phyloP scores from a whole-genome alignment of 768 basidiomycete species.

The Kwoniella mangroviensis region DNA sequence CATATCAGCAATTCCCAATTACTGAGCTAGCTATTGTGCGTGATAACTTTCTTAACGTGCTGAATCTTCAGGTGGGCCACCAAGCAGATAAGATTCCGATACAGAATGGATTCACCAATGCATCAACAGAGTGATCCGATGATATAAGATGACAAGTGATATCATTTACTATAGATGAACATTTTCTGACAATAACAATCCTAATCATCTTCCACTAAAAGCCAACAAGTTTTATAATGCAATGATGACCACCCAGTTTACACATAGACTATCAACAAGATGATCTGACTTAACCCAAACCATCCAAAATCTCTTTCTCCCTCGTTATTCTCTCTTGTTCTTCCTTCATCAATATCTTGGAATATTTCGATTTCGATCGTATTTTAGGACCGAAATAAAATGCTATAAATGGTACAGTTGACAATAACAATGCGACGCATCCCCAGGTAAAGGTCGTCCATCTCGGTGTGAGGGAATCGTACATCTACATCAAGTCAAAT shows the following conservation, averaged over 20 bases:
- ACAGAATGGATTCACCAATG: not conserved
- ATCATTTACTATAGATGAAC: not conserved
- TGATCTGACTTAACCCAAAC: constrained; percentile 12
- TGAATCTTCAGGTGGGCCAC: no score
- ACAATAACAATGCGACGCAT: constrained; percentile 63
- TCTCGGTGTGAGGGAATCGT: constrained; percentile 63
- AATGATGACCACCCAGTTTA: not conserved
- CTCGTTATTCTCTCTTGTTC: constrained; percentile 33
- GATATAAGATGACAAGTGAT: not conserved
- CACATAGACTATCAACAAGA: not conserved
- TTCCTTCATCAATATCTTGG: constrained; percentile 46
- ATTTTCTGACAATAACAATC: not conserved
- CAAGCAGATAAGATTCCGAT: no score
- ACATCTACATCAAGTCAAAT: constrained; percentile 60
- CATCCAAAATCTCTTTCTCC: constrained; percentile 20
- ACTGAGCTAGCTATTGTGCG: no score
- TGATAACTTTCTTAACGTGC: no score
- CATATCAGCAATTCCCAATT: no score
- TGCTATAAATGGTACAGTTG: constrained; percentile 63
- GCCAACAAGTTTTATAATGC: not conserved
- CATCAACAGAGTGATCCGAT: not conserved
- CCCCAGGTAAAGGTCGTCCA: constrained; percentile 61
- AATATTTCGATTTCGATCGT: constrained; percentile 43
- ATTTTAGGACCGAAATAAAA: constrained; percentile 55
- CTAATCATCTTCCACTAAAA: no score